Conservation (phyloP, 139 green algal species). For the Diplosphaera chodatii region DNA sequence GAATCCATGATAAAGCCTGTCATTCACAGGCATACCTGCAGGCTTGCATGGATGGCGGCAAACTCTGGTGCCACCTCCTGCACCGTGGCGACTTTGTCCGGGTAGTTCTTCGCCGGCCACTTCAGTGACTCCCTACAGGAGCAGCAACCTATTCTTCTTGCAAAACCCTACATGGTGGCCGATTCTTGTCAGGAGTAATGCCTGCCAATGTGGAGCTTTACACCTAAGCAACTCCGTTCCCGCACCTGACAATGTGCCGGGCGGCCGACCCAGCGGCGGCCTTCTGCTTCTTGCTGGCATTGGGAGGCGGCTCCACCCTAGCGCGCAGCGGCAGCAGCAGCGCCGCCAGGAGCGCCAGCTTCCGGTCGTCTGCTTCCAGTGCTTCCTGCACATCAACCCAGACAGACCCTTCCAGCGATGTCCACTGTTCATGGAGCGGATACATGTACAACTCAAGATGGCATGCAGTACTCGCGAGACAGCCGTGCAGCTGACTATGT, state of each 20-base stretch:
- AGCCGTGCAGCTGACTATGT: neutral
- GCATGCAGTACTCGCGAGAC: too few relatives aligned
- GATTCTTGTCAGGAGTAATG: too few relatives aligned
- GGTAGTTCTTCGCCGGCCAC: slow-evolving; percentile 56
- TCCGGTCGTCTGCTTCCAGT: slow-evolving; percentile 48
- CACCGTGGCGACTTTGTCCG: slow-evolving; percentile 34
- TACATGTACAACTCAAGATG: too few relatives aligned
- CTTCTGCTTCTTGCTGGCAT: slow-evolving; percentile 40
- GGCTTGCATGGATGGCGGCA: slow-evolving; percentile 18
- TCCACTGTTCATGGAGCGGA: neutral
- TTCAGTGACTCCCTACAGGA: slow-evolving; percentile 65
- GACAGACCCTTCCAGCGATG: too few relatives aligned
- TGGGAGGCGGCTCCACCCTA: slow-evolving; percentile 5
- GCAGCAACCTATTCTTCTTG: too few relatives aligned
- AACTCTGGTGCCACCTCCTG: slow-evolving; percentile 39
- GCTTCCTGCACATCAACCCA: neutral
- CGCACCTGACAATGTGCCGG: neutral
- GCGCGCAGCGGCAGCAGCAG: slow-evolving; percentile 67
- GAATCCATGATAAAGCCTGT: too few relatives aligned
- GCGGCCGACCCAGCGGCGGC: slow-evolving; percentile 5
- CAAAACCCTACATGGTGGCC: too few relatives aligned
- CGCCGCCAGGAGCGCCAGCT: slow-evolving; percentile 59
- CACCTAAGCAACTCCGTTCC: neutral
- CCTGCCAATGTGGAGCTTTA: slow-evolving; percentile 30
- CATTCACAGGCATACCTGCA: slow-evolving; percentile 17